Base-by-base conservation (phyloP, 192 early-diverging fungal species). In the Phlyctochytrium planicorne region DNA sequence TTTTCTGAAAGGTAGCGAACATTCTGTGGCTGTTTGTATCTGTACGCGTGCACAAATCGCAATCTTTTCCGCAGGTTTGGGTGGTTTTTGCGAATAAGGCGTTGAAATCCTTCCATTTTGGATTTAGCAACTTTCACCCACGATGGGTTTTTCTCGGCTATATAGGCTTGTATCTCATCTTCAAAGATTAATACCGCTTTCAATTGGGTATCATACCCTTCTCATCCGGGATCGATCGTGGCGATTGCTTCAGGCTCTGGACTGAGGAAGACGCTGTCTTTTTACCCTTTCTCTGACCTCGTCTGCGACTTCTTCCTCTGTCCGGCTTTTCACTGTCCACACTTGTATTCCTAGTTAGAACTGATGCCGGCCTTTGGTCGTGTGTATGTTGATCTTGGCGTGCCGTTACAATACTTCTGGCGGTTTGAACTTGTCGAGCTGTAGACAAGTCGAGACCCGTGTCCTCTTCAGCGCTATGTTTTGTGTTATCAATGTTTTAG, bases 141-240 rank as follows among this genome's bases (percentile, higher is more conserved):
- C n/a, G 59, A 67, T 3, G 79, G 79, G 2, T 35, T 31, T 17
- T 68, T 60, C 25, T 71, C 60, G 24, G 61, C 31, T 34, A 80
- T 75, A 69, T 78, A 78, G 4, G 66, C 69, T 23, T 27, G 30
- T 24, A 75, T 72, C 34, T 73, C 68, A 24, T 63, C 72, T 72
- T 2, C 24, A 68, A 68, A n/a, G n/a, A n/a, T 57, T 67, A 20
- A 27, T 25, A n/a, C n/a, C n/a, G n/a, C n/a, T n/a, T n/a, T n/a
- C n/a, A n/a, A n/a, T n/a, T n/a, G n/a, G n/a, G n/a, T n/a, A n/a
- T n/a, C n/a, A n/a, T n/a, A 50, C 40, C 40, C 40, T 50, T 50
- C 12, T 50, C n/a, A n/a, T n/a, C n/a, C n/a, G n/a, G n/a, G n/a
- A n/a, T n/a, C n/a, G n/a, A n/a, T n/a, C n/a, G n/a, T n/a, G n/a